Conservation (phyloP, 495 filamentous ascomycete species). For the Tuber aestivum region DNA sequence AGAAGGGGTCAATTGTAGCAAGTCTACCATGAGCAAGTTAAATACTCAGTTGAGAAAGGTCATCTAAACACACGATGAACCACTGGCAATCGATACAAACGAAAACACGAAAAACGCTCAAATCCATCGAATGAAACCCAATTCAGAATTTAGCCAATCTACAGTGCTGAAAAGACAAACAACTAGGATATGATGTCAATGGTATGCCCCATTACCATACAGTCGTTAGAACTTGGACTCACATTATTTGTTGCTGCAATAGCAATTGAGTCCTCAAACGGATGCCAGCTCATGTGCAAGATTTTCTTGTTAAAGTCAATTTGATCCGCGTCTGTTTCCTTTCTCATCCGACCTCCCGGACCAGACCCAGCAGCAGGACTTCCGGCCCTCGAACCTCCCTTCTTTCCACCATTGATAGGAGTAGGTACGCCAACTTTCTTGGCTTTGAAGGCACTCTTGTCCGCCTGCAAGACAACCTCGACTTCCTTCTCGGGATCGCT, state of each 20-base stretch:
- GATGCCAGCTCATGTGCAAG: slow-evolving; percentile 99
- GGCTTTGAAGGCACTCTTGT: slow-evolving; percentile 98
- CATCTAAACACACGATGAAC: slow-evolving; percentile 5
- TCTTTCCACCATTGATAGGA: slow-evolving; percentile 83
- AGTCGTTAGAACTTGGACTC: slow-evolving; percentile 46
- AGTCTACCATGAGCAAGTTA: slow-evolving; percentile 5
- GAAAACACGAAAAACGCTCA: slow-evolving; percentile 27
- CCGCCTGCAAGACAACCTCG: slow-evolving; percentile 93
- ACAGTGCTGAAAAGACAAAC: slow-evolving; percentile 98
- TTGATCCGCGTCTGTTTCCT: slow-evolving; percentile 98
- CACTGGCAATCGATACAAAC: slow-evolving; percentile 2
- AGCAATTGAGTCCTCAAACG: slow-evolving; percentile 97
- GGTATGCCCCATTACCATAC: slow-evolving; percentile 9
- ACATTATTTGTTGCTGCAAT: slow-evolving; percentile 99
- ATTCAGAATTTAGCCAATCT: slow-evolving; percentile 44
- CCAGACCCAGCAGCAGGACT: slow-evolving; percentile 76
- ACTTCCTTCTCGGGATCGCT: slow-evolving; percentile 92
- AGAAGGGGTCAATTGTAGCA: slow-evolving; percentile 2
- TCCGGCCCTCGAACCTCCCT: slow-evolving; percentile 75
- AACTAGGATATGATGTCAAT: slow-evolving; percentile 53
- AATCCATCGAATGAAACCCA: slow-evolving; percentile 31
- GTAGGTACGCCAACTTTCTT: slow-evolving; percentile 99
- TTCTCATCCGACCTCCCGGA: slow-evolving; percentile 90
- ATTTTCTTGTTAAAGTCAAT: slow-evolving; percentile 99
- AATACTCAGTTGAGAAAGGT: slow-evolving; percentile 1